phyloP scores from a whole-genome alignment of 352 stramenopile species.

The Phytophthora constricta region DNA sequence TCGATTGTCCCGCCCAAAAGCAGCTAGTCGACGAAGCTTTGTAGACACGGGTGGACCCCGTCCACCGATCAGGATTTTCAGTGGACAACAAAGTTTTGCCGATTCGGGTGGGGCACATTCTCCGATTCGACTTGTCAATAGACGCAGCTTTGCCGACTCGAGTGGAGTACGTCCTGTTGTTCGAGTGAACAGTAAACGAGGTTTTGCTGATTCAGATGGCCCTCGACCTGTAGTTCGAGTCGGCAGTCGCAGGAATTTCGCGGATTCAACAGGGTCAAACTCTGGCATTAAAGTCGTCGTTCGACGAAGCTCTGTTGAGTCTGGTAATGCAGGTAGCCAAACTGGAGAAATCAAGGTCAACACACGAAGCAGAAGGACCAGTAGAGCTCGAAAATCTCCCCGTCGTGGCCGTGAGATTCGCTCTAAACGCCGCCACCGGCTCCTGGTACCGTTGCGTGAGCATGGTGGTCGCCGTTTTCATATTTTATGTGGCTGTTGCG shows the following conservation, averaged over 20 bases:
- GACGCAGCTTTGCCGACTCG: constrained; percentile 8
- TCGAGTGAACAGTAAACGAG: neutral
- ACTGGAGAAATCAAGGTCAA: constrained; percentile 11
- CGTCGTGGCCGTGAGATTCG: constrained; percentile 3
- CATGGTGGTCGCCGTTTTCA: constrained; percentile 9
- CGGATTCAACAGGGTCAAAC: constrained; percentile 15
- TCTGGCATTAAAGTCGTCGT: constrained; percentile 1
- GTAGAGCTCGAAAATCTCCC: constrained; percentile 10
- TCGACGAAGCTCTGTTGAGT: neutral
- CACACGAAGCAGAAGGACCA: constrained; percentile 14
- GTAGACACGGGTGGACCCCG: constrained; percentile 2
- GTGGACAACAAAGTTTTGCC: constrained; percentile 1
- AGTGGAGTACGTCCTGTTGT: constrained; percentile 1
- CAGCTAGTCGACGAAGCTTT: constrained; percentile 20
- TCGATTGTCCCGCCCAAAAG: constrained; percentile 12
- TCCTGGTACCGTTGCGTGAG: constrained; percentile 17
- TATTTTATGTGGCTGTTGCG: constrained; percentile 19
- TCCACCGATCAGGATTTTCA: neutral
- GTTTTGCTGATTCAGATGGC: constrained; percentile 3
- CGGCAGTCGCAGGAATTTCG: constrained; percentile 10
- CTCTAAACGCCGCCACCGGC: constrained; percentile 15
- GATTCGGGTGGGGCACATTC: constrained; percentile 1
- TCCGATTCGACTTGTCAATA: constrained; percentile 1
- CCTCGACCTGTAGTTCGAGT: constrained; percentile 6
- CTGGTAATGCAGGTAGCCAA: neutral